A percentile compares a stretch with the other conserved stretches of the same genome.
These are phyloP conservation scores for Arthrobotrys conoides DNA, from an alignment of 2,329 filamentous ascomycete species.

Conservation along the genomic window DNA sequence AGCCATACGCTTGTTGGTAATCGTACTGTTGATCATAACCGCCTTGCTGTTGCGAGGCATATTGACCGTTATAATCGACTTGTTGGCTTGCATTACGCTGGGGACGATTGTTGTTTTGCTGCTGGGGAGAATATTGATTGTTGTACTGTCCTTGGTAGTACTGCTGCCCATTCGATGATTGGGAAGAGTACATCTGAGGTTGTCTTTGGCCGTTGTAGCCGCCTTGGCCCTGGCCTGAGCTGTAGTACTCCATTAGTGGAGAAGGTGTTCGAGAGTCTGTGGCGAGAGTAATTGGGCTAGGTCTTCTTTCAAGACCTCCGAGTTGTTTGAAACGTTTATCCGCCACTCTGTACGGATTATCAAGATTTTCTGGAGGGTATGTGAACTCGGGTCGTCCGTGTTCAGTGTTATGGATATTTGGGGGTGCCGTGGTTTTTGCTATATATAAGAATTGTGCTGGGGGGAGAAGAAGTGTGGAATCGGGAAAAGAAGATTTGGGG, in stretches of 20 bases:
- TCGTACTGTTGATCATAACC: background rate
- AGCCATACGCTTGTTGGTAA: slow-evolving; percentile 1
- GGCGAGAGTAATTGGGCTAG: slow-evolving; percentile 15
- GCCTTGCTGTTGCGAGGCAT: background rate
- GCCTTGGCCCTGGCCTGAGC: background rate
- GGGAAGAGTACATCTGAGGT: no score
- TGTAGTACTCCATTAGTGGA: slow-evolving; percentile 41
- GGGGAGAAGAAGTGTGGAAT: background rate
- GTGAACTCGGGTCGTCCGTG: slow-evolving; percentile 29
- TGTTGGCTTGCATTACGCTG: no score
- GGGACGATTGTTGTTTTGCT: background rate
- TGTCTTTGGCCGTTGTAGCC: background rate
- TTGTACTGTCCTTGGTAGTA: background rate
- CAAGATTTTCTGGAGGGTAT: slow-evolving; percentile 14
- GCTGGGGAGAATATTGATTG: background rate
- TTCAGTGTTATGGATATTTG: background rate
- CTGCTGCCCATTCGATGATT: background rate
- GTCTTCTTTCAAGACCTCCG: slow-evolving; percentile 11
- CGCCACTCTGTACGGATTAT: background rate
- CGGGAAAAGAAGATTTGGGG: background rate
- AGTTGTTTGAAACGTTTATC: slow-evolving; percentile 31
- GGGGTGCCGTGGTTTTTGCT: slow-evolving; percentile 32
- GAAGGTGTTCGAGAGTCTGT: slow-evolving; percentile 37
- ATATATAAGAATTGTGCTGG: background rate
- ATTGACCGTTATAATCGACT: no score